Evolutionary conservation across 345 rosid species (phyloP), one percentile per base, ranked within the genome.

Genomic region (Eucalyptus marginata): DNA sequence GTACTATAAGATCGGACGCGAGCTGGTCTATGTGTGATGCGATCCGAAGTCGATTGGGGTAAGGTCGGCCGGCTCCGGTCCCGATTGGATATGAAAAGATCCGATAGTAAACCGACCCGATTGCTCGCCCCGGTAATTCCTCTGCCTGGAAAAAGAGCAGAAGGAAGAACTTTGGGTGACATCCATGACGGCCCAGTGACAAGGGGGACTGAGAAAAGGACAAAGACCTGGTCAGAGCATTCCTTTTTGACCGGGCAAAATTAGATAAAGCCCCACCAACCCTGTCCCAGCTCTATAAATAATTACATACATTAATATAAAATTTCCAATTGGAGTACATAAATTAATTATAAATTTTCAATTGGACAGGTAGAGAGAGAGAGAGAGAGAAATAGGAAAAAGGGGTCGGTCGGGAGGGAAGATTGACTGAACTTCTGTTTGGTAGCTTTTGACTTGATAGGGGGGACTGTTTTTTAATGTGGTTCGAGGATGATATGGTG

Each of bases 1-100:
- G 2, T n/a, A 0, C 71, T 29, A 13, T 7, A 7, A 62, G 16
- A 13, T 14, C 10, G 2, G 6, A n/a, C 0, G 3, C 20, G 3
- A n/a, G 36, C 76, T 0, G 46, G 8, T 36, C 46, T 2, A 24
- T 3, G 20, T 4, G 25, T 18, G 44, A 36, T 10, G 0, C 25
- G 8, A 44, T 76, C 46, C 12, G 1, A 10, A 20, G 47, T 3
- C 29, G 83, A 40, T 18, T 0, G 46, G 46, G 27, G 14, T 20
- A 10, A 10, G 83, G 27, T 36, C 12, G 24, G 20, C 7, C 7
- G 47, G 46, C 46, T 20, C 5, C 46, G 7, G 2, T 10, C 3
- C 25, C 3, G 8, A 33, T 18, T 10, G 25, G 46, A 10, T 10
- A 10, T 18, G 1, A 18, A 16, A 52, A 52, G 25, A 8, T 52